Evolutionary conservation across 1,284 basidiomycete species (phyloP).

Genomic region (Irpex rosettiformis): DNA sequence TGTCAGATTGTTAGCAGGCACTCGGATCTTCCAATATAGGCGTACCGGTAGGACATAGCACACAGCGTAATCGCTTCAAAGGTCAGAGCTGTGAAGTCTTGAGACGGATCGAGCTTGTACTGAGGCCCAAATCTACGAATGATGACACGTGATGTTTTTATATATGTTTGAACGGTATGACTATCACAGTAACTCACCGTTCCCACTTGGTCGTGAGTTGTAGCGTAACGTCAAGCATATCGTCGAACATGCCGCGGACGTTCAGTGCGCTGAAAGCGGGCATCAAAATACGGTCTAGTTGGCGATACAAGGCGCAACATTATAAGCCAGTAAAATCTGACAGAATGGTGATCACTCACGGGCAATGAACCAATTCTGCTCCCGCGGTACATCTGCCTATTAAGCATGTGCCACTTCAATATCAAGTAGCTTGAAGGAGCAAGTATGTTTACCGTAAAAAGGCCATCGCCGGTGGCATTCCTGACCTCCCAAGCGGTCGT

Average conservation of each 20-base stretch:
- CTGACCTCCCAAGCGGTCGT: conserved; percentile 36
- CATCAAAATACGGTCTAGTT: conserved; percentile 45
- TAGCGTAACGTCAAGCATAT: conserved; percentile 44
- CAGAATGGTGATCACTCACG: conserved; percentile 28
- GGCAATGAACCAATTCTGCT: conserved; percentile 45
- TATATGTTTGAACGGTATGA: background rate
- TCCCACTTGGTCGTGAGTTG: conserved; percentile 47
- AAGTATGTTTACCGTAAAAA: conserved; percentile 32
- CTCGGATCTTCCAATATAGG: conserved; percentile 23
- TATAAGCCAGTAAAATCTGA: no score
- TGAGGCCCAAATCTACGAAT: conserved; percentile 37
- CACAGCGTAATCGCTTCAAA: conserved; percentile 43
- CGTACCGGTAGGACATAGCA: conserved; percentile 40
- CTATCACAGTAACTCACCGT: conserved; percentile 26
- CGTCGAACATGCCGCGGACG: conserved; percentile 44
- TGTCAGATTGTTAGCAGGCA: background rate
- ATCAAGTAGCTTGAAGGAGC: background rate
- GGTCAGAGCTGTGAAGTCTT: conserved; percentile 45
- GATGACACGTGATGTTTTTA: background rate
- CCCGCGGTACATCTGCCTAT: conserved; percentile 32
- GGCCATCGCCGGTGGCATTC: conserved; percentile 40
- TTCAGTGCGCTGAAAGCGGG: conserved; percentile 46
- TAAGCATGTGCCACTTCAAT: background rate
- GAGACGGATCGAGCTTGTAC: conserved; percentile 37
- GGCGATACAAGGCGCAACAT: background rate